These are phyloP conservation scores for Beauveria scarabaeidicola DNA, from an alignment of 2,329 filamentous ascomycete genomes.

Conservation along the genomic window DNA sequence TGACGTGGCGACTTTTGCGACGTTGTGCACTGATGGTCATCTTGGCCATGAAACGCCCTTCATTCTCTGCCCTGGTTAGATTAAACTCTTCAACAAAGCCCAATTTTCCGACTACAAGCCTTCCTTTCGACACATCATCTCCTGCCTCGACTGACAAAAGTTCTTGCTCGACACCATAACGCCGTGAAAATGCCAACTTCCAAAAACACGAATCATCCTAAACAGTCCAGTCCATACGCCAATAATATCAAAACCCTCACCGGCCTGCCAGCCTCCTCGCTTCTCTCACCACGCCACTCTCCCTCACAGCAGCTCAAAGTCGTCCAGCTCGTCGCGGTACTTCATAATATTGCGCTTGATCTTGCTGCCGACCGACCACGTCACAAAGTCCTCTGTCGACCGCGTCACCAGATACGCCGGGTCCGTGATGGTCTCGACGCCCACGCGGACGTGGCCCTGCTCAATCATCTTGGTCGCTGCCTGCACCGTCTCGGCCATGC, in stretches of 20 bases:
- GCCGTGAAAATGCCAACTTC: constrained; percentile 1
- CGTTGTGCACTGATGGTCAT: neutral
- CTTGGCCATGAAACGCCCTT: neutral
- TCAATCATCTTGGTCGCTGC: constrained; percentile 83
- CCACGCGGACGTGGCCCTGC: constrained; percentile 87
- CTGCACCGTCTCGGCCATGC: constrained; percentile 87
- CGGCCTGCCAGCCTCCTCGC: too few relatives aligned
- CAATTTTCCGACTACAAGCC: neutral
- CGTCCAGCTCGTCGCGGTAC: constrained; percentile 90
- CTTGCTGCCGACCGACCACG: constrained; percentile 93
- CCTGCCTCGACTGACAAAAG: neutral
- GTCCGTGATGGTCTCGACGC: constrained; percentile 83
- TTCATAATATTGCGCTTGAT: constrained; percentile 94
- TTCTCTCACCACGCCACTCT: neutral
- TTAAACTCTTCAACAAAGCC: neutral
- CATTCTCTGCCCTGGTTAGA: neutral
- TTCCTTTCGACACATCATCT: neutral
- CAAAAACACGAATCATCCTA: neutral
- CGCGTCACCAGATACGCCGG: constrained; percentile 82
- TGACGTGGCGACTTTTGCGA: neutral
- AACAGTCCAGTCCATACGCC: neutral
- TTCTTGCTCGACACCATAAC: neutral
- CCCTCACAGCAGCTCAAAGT: constrained; percentile 76
- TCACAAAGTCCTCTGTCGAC: constrained; percentile 91
- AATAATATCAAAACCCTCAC: neutral